A percentile compares a stretch with the other conserved stretches of the same genome.
Evolutionary conservation across 2,329 filamentous ascomycete genomes (phyloP).

Genomic region (Pseudocercospora pini-densiflorae): DNA sequence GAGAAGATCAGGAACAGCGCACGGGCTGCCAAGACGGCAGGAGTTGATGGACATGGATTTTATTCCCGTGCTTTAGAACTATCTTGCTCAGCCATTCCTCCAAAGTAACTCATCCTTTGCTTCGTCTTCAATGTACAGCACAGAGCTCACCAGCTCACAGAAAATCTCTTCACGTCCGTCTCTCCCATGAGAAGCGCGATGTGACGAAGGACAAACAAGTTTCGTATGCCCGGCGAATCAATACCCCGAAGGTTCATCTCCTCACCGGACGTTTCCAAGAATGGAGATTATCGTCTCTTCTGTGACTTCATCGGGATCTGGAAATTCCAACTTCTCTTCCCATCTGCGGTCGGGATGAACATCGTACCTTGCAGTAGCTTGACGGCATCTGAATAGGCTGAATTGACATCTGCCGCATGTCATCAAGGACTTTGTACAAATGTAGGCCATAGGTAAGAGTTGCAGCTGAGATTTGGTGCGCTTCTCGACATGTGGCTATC

Average conservation of each 20-base stretch:
- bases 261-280: background rate
- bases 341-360: background rate
- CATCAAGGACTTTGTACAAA: background rate
- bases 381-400: background rate
- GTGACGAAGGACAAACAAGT: background rate
- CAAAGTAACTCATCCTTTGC: too few species aligned
- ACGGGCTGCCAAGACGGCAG: too few species aligned
- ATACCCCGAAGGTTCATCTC: conserved; percentile 4
- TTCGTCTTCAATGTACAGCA: too few species aligned
- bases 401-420: conserved; percentile 1
- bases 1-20: too few species aligned
- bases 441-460: background rate
- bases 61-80: too few species aligned
- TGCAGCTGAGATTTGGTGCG: background rate
- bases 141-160: too few species aligned
- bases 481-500: background rate
- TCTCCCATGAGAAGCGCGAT: too few species aligned
- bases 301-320: conserved; percentile 4
- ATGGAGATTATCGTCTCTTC: background rate
- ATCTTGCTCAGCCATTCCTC: too few species aligned
- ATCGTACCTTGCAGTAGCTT: background rate
- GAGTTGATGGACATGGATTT: too few species aligned
- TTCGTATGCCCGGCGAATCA: background rate
- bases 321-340: background rate
- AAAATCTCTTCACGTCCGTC: too few species aligned